Evolutionary conservation across 2,329 filamentous ascomycete genomes (phyloP).

Genomic region (Ophiostoma australiae): DNA sequence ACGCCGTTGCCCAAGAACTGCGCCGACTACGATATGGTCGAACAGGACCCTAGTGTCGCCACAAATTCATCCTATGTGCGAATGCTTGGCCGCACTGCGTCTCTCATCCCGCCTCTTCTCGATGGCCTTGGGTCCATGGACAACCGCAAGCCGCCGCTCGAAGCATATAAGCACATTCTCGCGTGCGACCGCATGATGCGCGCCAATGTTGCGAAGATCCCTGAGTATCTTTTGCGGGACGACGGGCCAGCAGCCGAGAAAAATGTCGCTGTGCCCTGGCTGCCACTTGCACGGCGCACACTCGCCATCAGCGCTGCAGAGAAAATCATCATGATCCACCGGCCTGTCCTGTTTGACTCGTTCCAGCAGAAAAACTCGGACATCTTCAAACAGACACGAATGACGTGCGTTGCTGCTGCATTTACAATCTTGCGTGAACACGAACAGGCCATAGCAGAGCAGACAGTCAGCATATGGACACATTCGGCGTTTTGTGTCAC

Average conservation of each 20-base stretch:
- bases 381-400: neutral
- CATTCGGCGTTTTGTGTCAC: constrained; percentile 30
- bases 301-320: constrained; percentile 37
- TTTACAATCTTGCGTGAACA: constrained; percentile 34
- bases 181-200: constrained; percentile 33
- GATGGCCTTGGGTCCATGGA: constrained; percentile 34
- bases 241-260: neutral
- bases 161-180: constrained; percentile 30
- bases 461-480: constrained; percentile 29
- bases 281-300: constrained; percentile 34
- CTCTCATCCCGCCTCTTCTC: constrained; percentile 32
- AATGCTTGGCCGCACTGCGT: constrained; percentile 32
- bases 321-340: constrained; percentile 39
- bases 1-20: constrained; percentile 35
- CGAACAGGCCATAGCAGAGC: constrained; percentile 24
- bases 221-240: constrained; percentile 32
- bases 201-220: constrained; percentile 32
- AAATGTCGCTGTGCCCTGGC: constrained; percentile 29
- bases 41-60: constrained; percentile 8
- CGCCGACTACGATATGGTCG: constrained; percentile 32
- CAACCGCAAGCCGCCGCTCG: constrained; percentile 30
- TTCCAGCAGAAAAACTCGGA: constrained; percentile 24
- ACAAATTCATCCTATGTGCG: constrained; percentile 30
- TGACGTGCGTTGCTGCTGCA: constrained; percentile 29
- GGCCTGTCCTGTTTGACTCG: constrained; percentile 34